Evolutionary conservation across 2,329 filamentous ascomycete species (phyloP), one percentile per base, ranked within the genome.

Genomic region (Alternaria sp.): DNA sequence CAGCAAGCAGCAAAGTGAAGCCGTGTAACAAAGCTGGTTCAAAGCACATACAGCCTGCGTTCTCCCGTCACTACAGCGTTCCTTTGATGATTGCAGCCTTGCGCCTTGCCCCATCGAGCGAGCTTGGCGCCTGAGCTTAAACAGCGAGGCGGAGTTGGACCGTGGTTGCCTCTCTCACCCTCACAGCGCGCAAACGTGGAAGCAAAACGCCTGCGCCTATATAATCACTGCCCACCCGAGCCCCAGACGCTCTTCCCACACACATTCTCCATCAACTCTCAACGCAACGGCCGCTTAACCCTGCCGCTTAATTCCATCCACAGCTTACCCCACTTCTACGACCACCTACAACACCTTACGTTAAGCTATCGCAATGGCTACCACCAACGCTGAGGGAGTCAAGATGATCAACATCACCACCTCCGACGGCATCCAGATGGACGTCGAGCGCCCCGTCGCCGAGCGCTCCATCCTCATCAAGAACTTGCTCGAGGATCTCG

Each of bases 401-500:
- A 68, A 69, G 69, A 75, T 68, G 59, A 79, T 85, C 69, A 80
- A 77, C 68, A 79, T 85, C 26, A 80, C 80, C 60, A 82, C 81
- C 66, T 82, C 79, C 62, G 83, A 85, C 70, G 80, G 81, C 64
- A 76, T 81, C 69, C 79, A 81, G 67, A 79, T 85, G 68, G 62
- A 69, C 21, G 82, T 83, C 43, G 80, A 97, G 69, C 92, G 93
- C 69, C 85, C 88, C 40, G 92, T 98, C 65, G 93, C 92, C 45
- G 93, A 97, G 85, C 92, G 95, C 70, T 97, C 93, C 4, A 89
- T 97, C 76, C 87, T 99, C 57, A 96, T 99, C 86, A 97, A 97
- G 89, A 97, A 98, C 86, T 91, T 99, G 91, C 88, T 99, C 49
- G 94, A 97, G 78, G 96, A 99, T 84, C 84, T 98, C 51, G 93